phyloP scores from a whole-genome alignment of 345 rosid genomes.

The Trapa incisa region DNA sequence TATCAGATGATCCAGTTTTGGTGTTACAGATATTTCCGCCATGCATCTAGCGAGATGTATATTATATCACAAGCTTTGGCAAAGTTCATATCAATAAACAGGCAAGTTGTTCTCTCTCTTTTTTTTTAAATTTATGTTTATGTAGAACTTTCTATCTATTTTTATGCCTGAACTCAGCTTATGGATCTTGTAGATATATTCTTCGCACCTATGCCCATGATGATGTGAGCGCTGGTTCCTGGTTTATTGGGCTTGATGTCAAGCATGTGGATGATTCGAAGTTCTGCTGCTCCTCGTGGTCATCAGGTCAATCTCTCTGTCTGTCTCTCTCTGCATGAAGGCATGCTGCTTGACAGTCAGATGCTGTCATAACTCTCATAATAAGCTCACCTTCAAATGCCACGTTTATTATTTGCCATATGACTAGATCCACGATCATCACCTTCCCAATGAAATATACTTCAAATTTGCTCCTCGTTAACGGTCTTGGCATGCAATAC shows the following conservation, averaged over 20 bases:
- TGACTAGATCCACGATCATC: no score
- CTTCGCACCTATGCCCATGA: conserved; percentile 18
- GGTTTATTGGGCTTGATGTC: conserved; percentile 48
- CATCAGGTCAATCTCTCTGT: conserved; percentile 12
- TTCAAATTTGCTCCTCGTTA: no score
- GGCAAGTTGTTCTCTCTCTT: conserved; percentile 2
- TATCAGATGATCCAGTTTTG: background rate
- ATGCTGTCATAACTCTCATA: no score
- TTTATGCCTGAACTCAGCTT: background rate
- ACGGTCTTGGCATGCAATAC: no score
- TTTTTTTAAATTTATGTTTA: background rate
- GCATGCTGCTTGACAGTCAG: no score
- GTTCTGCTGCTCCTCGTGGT: conserved; percentile 24
- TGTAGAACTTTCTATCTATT: background rate
- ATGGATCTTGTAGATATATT: conserved; percentile 10
- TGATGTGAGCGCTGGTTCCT: conserved; percentile 17
- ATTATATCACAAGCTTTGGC: conserved; percentile 17
- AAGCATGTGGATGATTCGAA: conserved; percentile 16
- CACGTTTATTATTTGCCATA: no score
- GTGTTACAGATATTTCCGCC: conserved; percentile 15
- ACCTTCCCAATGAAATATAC: no score
- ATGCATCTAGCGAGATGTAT: conserved; percentile 17
- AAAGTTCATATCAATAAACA: conserved; percentile 14
- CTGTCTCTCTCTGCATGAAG: no score
- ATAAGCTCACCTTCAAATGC: no score